Base-by-base conservation (phyloP, 129 eudicot genomes). In the Arctium minus region DNA sequence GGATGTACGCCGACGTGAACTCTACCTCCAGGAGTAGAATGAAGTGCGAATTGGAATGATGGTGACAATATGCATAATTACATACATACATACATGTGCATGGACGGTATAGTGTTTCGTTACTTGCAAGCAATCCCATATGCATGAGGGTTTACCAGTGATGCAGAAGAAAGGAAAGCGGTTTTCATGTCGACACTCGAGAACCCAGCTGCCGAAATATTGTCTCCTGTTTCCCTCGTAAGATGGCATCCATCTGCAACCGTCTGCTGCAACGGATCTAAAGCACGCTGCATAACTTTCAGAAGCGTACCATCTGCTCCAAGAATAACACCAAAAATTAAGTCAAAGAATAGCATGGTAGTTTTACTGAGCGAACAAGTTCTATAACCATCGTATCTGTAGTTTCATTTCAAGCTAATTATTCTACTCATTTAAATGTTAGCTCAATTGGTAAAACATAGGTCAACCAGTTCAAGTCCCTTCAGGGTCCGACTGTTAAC, bases 201-300 rank as follows among this genome's bases (percentile, higher is more conserved):
- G 77, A 92, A 95, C 15, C 98, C 98, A 4, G 97, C 93, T 83
- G 87, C 84, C 44, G 92, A 81, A 74, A 95, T 95, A 80, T 69
- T 76, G 5, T 44, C 76, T 77, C 91, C 94, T 42, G 98, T 92
- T 81, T 91, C 86, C 83, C 98, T 87, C n/a, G 93, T 89, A 62
- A 95, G 93, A 83, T 91, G 97, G 53, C 98, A 95, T 32, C 97
- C 97, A 85, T 95, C 98, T 72, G 94, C 92, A 30, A 95, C 88
- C 76, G 80, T 73, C 80, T 95, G 97, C 76, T 95, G 98, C 88
- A 95, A 76, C 37, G 98, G 98, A 88, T 92, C 94, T 36, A 95
- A 90, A 68, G 86, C 31, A 15, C 89, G 88, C 70, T 95, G 98
- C 36, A 86, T 86, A 48, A 86, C 87, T 84, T 88, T 91, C n/a